phyloP scores from a whole-genome alignment of 108 stramenopile genomes.

The Cylindrotheca closterium region DNA sequence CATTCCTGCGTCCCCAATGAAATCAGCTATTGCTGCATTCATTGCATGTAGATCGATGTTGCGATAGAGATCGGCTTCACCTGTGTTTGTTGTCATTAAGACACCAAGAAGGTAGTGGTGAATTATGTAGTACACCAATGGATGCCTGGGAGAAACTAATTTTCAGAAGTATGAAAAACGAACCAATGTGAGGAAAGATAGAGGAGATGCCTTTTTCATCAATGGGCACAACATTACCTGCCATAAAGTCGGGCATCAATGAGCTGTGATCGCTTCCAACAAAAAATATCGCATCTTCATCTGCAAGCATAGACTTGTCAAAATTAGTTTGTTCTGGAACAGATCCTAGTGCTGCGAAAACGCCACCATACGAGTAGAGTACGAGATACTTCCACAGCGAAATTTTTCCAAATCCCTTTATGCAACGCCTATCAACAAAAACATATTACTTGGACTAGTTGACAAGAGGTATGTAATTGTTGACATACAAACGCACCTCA shows the following conservation, averaged over 20 bases:
- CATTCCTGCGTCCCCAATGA: no score
- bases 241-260: neutral
- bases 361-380: slow-evolving; percentile 10
- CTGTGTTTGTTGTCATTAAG: no score
- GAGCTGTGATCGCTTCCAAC: slow-evolving; percentile 31
- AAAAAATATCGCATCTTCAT: slow-evolving; percentile 42
- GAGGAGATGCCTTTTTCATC: slow-evolving; percentile 49
- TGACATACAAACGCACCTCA: slow-evolving; percentile 13
- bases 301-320: neutral
- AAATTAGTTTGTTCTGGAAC: slow-evolving; percentile 26
- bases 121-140: slow-evolving; percentile 62
- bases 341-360: slow-evolving; percentile 4
- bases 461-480: slow-evolving; percentile 35
- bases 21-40: no score
- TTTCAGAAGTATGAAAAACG: no score
- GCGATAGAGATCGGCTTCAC: no score
- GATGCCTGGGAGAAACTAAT: slow-evolving; percentile 60
- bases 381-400: neutral
- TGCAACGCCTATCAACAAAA: slow-evolving; percentile 36
- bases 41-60: no score
- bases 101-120: no score
- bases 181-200: no score
- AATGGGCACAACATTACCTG: slow-evolving; percentile 5
- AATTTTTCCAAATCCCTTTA: neutral
- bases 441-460: slow-evolving; percentile 47